A percentile compares a stretch with the other conserved stretches of the same genome.
Conservation (phyloP, 768 basidiomycete genomes). For the Agrocybe praecox region DNA sequence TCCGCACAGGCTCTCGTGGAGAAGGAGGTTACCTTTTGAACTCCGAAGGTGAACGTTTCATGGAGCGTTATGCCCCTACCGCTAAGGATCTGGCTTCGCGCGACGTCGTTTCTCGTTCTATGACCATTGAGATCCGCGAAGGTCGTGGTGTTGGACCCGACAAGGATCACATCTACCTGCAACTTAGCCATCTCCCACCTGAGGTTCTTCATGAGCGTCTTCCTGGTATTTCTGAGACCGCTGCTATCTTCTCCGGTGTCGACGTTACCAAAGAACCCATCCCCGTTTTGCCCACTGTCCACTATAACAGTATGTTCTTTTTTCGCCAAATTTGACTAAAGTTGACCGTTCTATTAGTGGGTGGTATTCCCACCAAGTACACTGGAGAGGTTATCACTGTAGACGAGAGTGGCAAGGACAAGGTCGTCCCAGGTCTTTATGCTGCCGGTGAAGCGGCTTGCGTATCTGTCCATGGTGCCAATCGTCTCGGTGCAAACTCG, state of each 20-base stretch:
- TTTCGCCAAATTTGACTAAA: not conserved
- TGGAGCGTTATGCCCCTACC: slow-evolving; percentile 99
- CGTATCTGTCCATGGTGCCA: slow-evolving; percentile 98
- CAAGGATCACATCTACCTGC: slow-evolving; percentile 96
- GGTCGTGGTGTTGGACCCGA: slow-evolving; percentile 99
- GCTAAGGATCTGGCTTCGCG: slow-evolving; percentile 99
- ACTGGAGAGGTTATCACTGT: slow-evolving; percentile 95
- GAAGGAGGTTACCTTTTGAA: slow-evolving; percentile 99
- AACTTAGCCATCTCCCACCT: slow-evolving; percentile 95
- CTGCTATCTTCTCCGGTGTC: slow-evolving; percentile 97
- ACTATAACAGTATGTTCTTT: slow-evolving; percentile 88
- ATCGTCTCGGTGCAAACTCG: slow-evolving; percentile 99
- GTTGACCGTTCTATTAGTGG: slow-evolving; percentile 59
- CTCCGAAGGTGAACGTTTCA: slow-evolving; percentile 98
- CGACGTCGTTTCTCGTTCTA: slow-evolving; percentile 98
- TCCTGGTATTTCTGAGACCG: slow-evolving; percentile 99
- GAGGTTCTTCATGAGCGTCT: slow-evolving; percentile 95
- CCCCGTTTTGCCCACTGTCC: slow-evolving; percentile 96
- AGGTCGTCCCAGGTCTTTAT: slow-evolving; percentile 94
- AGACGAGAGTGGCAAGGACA: slow-evolving; percentile 89
- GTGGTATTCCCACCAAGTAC: slow-evolving; percentile 98
- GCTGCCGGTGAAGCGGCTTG: slow-evolving; percentile 99
- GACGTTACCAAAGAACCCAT: slow-evolving; percentile 99
- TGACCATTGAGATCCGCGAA: slow-evolving; percentile 98
- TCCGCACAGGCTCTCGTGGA: slow-evolving; percentile 83